phyloP scores from a whole-genome alignment of 2,329 filamentous ascomycete genomes.

The Sarocladium brachiariae region DNA sequence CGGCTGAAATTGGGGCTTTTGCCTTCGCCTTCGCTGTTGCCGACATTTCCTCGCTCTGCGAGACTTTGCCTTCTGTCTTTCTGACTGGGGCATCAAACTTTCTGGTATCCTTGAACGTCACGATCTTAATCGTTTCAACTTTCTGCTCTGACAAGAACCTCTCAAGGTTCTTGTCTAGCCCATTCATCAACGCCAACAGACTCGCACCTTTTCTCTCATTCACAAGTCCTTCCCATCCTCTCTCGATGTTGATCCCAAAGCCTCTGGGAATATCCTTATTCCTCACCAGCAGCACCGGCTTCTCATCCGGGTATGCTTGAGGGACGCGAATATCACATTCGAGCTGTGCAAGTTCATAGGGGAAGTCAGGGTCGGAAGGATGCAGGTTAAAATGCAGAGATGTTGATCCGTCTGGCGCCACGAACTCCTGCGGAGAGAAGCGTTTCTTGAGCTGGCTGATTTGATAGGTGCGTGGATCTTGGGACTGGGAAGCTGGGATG shows the following conservation, averaged over 20 bases:
- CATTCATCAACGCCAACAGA: slow-evolving; percentile 59
- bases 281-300: slow-evolving; percentile 53
- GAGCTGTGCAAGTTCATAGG: slow-evolving; percentile 65
- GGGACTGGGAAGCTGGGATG: slow-evolving; percentile 40
- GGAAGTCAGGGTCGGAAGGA: slow-evolving; percentile 78
- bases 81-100: slow-evolving; percentile 12
- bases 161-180: slow-evolving; percentile 67
- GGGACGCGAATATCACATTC: slow-evolving; percentile 64
- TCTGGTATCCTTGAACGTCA: slow-evolving; percentile 52
- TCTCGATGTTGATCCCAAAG: slow-evolving; percentile 70
- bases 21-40: background rate
- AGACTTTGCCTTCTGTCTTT: slow-evolving; percentile 10
- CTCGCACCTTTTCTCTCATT: slow-evolving; percentile 48
- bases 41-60: background rate
- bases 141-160: slow-evolving; percentile 61
- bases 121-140: slow-evolving; percentile 64
- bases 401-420: slow-evolving; percentile 39
- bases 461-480: slow-evolving; percentile 66
- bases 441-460: slow-evolving; percentile 64
- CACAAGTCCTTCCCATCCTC: slow-evolving; percentile 62
- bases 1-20: slow-evolving; percentile 4
- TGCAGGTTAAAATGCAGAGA: slow-evolving; percentile 57
- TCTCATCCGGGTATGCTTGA: slow-evolving; percentile 49
- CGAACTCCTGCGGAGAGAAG: slow-evolving; percentile 45
- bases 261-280: slow-evolving; percentile 65